phyloP scores from a whole-genome alignment of 1,284 basidiomycete genomes.

The Phellopilus nigrolimitatus region DNA sequence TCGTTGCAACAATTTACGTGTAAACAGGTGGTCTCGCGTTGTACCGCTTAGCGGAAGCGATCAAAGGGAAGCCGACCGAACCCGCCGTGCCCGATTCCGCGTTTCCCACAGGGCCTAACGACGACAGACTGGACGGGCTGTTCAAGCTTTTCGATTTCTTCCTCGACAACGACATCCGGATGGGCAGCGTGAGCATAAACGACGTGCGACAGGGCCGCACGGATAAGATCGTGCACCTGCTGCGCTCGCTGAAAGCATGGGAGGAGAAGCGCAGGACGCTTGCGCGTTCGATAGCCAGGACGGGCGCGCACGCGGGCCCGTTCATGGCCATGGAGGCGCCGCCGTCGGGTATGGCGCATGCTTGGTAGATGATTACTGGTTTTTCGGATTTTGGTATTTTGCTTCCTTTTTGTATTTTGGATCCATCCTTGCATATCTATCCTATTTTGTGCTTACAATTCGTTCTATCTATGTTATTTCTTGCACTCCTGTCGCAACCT shows the following conservation, averaged over 20 bases:
- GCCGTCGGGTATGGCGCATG: not conserved
- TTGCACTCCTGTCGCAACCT: not conserved
- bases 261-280: slow-evolving; percentile 64
- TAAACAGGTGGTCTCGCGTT: slow-evolving; percentile 43
- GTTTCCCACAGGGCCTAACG: slow-evolving; percentile 61
- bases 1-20: not conserved
- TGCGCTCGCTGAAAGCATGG: slow-evolving; percentile 73
- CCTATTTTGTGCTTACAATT: not conserved
- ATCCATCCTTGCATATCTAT: not conserved
- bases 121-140: slow-evolving; percentile 83
- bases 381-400: not conserved
- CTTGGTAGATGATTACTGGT: not conserved
- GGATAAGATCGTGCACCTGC: slow-evolving; percentile 72
- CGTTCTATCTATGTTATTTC: not conserved
- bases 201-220: slow-evolving; percentile 78
- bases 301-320: slow-evolving; percentile 10
- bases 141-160: slow-evolving; percentile 87
- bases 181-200: slow-evolving; percentile 87
- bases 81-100: slow-evolving; percentile 74
- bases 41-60: slow-evolving; percentile 70
- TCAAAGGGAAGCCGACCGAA: slow-evolving; percentile 62
- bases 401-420: not conserved
- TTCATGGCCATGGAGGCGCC: slow-evolving; percentile 19
- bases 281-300: slow-evolving; percentile 43
- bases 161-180: slow-evolving; percentile 83